Evolutionary conservation across 768 basidiomycete species (phyloP).

Genomic region (Amanita rimosa): DNA sequence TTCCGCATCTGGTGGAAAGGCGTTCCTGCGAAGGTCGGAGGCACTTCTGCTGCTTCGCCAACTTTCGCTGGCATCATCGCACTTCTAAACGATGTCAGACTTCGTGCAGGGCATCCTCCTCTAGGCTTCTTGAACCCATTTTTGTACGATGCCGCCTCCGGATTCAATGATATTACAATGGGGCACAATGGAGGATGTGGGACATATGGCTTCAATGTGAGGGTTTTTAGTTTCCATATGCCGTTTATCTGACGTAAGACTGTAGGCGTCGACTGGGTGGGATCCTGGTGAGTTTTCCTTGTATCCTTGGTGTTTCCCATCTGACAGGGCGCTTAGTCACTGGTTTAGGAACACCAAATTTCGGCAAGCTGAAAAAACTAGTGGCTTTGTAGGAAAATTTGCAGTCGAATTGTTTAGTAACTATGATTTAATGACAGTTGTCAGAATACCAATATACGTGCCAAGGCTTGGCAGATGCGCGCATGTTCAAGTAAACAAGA

Average conservation of each 20-base stretch:
- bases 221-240: slow-evolving; percentile 7
- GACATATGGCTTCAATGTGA: slow-evolving; percentile 53
- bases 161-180: slow-evolving; percentile 46
- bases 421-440: no score
- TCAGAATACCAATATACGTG: no score
- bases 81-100: slow-evolving; percentile 53
- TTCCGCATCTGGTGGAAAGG: slow-evolving; percentile 41
- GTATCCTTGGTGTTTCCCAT: neutral
- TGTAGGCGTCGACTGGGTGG: slow-evolving; percentile 41
- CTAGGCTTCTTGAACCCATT: slow-evolving; percentile 64
- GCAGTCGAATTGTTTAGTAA: no score
- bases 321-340: slow-evolving; percentile 25
- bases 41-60: slow-evolving; percentile 58
- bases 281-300: slow-evolving; percentile 35
- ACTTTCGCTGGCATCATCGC: slow-evolving; percentile 54
- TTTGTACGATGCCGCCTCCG: slow-evolving; percentile 14
- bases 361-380: slow-evolving; percentile 30
- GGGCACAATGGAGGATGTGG: slow-evolving; percentile 53
- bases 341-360: slow-evolving; percentile 46
- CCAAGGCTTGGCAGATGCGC: no score
- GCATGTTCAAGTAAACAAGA: no score
- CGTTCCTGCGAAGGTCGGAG: slow-evolving; percentile 27
- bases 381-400: neutral
- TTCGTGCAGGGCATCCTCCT: slow-evolving; percentile 26
- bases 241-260: neutral